A percentile compares a stretch with the other conserved stretches of the same genome.
Evolutionary conservation across 148 eudicot species (phyloP).

Genomic region (Vaccinium vitisidaea): DNA sequence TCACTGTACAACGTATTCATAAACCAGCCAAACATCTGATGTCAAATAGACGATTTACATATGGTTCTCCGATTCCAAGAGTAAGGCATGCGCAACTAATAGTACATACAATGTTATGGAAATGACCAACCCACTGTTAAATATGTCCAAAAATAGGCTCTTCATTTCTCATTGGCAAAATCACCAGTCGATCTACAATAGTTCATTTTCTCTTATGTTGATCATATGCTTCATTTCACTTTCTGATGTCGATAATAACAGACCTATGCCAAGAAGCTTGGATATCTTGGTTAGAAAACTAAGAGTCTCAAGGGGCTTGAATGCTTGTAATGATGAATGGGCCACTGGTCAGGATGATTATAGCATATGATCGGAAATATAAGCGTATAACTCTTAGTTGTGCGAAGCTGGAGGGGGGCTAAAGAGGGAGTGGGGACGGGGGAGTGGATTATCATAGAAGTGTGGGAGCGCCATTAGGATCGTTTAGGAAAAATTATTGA

Average conservation of each 20-base stretch:
- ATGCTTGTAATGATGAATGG: background rate
- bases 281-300: background rate
- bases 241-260: background rate
- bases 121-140: background rate
- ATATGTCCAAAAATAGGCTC: background rate
- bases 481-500: too few relatives aligned
- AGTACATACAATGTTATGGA: slow-evolving; percentile 1
- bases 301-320: background rate
- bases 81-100: background rate
- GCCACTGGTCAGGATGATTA: background rate
- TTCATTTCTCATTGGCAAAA: background rate
- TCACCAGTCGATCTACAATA: background rate
- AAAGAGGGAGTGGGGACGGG: too few relatives aligned
- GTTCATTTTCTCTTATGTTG: background rate
- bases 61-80: background rate
- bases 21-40: background rate
- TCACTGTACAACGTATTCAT: background rate
- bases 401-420: too few relatives aligned
- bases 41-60: background rate
- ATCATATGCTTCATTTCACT: background rate
- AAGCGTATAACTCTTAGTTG: background rate
- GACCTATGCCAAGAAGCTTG: background rate
- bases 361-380: background rate
- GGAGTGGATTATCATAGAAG: too few relatives aligned
- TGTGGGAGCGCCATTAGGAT: too few relatives aligned